Base-by-base conservation (phyloP, 2,329 filamentous ascomycete species). In the Diaporthe sp. region DNA sequence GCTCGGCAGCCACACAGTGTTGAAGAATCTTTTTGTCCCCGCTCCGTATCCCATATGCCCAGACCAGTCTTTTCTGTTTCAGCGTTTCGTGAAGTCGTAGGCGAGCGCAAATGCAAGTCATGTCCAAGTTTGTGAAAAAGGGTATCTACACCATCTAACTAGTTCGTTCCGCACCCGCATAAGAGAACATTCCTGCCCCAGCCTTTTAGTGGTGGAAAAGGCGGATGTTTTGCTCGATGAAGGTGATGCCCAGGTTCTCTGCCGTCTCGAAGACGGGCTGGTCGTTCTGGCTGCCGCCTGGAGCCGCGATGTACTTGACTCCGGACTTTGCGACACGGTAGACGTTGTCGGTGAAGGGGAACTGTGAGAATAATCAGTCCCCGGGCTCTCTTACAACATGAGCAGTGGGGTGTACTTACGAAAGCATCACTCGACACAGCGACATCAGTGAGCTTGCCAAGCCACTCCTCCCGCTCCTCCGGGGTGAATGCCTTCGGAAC, bases 261-360 rank as follows among this genome's bases (percentile, higher is more conserved):
- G 96, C 95, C 15, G 96, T 97, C 83, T 95, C 93, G 80, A 98
- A 94, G 61, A 97, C 95, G 68, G 92, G 90, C 75, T 88, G 85
- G 83, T 97, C 95, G 83, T 97, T 97, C 85, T 97, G 94, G 85
- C 94, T 98, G 75, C 97, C 97, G 70, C 92, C 94, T 13, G 97
- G 97, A 53, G 96, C 96, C 73, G 97, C 96, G 81, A 98, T 95
- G 88, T 98, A 99, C 88, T 98, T 98, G 82, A 92, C 95, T 68
- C 97, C 97, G 31, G 95, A 98, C 81, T 95, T 91, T 77, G 92
- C 92, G 71, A 95, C 94, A 79, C 97, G 92, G 91, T 97, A 98
- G 79, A 99, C 94, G 82, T 99, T 99, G 89, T 99, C 97, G 82
- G 95, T 95, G 87, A 99, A 99, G 79, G 97, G 97, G 92, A 99